Percentiles rank a stretch among this genome's conserved stretches.
Evolutionary conservation across 2,329 filamentous ascomycete species (phyloP).

Genomic region (Microcyclospora tardicrescens): DNA sequence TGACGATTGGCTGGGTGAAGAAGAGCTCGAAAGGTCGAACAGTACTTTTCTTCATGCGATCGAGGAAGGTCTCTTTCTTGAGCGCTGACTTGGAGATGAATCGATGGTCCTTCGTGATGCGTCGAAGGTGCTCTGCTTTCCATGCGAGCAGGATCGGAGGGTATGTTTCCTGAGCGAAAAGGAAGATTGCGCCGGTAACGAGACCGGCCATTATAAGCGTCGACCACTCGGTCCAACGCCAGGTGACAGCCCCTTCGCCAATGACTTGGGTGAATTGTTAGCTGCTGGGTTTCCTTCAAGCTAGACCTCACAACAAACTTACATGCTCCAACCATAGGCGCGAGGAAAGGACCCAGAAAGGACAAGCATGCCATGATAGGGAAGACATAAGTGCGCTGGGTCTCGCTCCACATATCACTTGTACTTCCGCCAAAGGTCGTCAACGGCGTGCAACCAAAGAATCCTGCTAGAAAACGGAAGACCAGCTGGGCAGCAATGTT

Average conservation of each 20-base stretch:
- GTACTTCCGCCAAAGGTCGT: conserved; percentile 13
- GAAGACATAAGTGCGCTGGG: conserved; percentile 11
- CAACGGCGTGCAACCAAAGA: conserved; percentile 13
- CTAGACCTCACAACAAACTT: too few relatives aligned
- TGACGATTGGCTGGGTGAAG: conserved; percentile 29
- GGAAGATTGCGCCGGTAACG: conserved; percentile 15
- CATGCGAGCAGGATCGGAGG: conserved; percentile 25
- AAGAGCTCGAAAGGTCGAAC: conserved; percentile 9
- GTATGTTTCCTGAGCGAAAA: conserved; percentile 39
- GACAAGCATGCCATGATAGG: conserved; percentile 8
- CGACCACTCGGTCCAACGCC: conserved; percentile 37
- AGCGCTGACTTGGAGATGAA: conserved; percentile 6
- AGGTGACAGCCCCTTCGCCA: conserved; percentile 25
- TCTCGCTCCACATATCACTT: conserved; percentile 13
- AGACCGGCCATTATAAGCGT: conserved; percentile 14
- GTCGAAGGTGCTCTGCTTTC: conserved; percentile 20
- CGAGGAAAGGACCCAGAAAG: conserved; percentile 25
- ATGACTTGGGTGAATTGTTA: too few relatives aligned
- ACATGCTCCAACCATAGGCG: conserved; percentile 31
- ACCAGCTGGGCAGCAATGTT: conserved; percentile 12
- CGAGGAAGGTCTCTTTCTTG: conserved; percentile 5
- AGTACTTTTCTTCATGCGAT: conserved; percentile 4
- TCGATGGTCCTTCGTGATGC: conserved; percentile 12
- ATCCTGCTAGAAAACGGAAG: conserved; percentile 13
- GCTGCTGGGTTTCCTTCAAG: too few relatives aligned